These are phyloP conservation scores for Yamadazyma paraphyllophila DNA, from an alignment of 805 yeast genomes.

Conservation along the genomic window DNA sequence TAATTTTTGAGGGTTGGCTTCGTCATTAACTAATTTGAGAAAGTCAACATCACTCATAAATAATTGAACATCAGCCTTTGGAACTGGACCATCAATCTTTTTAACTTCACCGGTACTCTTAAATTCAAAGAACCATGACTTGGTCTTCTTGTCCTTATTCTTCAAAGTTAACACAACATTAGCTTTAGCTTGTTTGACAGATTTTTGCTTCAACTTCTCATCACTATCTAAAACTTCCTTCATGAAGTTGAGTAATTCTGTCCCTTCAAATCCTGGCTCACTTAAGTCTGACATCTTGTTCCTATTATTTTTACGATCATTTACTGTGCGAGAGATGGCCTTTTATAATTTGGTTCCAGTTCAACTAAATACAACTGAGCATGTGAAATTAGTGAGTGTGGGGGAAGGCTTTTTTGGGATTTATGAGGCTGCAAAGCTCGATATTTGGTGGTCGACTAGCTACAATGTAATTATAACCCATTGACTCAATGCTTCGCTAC, in stretches of 20 bases:
- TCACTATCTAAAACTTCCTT: conserved; percentile 22
- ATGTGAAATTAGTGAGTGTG: too few relatives aligned
- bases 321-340: neutral
- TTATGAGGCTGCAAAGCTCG: too few relatives aligned
- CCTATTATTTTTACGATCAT: neutral
- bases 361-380: too few relatives aligned
- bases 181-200: conserved; percentile 20
- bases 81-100: conserved; percentile 41
- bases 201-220: conserved; percentile 17
- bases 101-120: conserved; percentile 48
- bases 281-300: conserved; percentile 17
- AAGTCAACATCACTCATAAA: conserved; percentile 60
- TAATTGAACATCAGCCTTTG: conserved; percentile 56
- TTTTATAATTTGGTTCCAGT: neutral
- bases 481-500: too few relatives aligned
- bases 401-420: too few relatives aligned
- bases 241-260: conserved; percentile 24
- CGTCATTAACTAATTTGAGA: conserved; percentile 62
- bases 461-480: too few relatives aligned
- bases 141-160: conserved; percentile 51
- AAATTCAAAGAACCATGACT: conserved; percentile 62
- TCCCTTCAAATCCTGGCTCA: conserved; percentile 25
- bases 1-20: conserved; percentile 74
- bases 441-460: too few relatives aligned
- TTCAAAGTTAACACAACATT: conserved; percentile 46